Evolutionary conservation across 2,329 filamentous ascomycete genomes (phyloP), one percentile per base, ranked within the genome.

Genomic region (Botrytis squamosa): DNA sequence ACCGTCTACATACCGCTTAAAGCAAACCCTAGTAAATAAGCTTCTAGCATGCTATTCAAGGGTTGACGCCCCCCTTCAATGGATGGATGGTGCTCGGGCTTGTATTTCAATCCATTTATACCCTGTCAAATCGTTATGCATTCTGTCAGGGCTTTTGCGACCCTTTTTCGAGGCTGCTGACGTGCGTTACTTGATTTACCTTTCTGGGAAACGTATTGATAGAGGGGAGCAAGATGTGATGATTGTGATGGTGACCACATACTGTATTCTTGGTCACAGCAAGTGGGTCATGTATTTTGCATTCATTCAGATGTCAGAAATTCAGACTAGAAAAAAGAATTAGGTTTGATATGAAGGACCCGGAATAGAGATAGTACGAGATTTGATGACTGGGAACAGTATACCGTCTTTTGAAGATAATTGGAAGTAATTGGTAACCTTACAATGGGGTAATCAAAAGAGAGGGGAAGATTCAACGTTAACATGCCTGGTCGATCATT

Each of bases 1-100:
- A 79, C 81, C 81, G 83, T 62, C 80, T 78, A 79, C 80, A 81
- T 82, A 80, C 81, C 81, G 80, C 80, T 78, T 81, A 77, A 80
- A 80, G 55, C 25, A 29, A 78, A 80, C 72, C 77, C 78, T 75
- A 76, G 75, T 46, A 36, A 73, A 57, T 57, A 36, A 44, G 59
- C 68, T 63, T 63, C 40, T 46, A 44, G 74, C 71, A 70, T 69
- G 68, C 69, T 44, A 25, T 44, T 29, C 67, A 44, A 70, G 67
- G 67, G 52, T 60, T 52, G 49, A 55, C 52, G 49, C 46, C 36
- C 65, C 65, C 36, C 25, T 38, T 29, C 29, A 40, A 65, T 46
- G 4, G 62, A 55, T 55, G 52, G 52, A 63, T 42, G 25, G 22
- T 55, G 65, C 33, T 67, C 36, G 46, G 44, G 64, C 44, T 55